Conservation (phyloP, 257 asterid genomes). For the Striga asiatica region DNA sequence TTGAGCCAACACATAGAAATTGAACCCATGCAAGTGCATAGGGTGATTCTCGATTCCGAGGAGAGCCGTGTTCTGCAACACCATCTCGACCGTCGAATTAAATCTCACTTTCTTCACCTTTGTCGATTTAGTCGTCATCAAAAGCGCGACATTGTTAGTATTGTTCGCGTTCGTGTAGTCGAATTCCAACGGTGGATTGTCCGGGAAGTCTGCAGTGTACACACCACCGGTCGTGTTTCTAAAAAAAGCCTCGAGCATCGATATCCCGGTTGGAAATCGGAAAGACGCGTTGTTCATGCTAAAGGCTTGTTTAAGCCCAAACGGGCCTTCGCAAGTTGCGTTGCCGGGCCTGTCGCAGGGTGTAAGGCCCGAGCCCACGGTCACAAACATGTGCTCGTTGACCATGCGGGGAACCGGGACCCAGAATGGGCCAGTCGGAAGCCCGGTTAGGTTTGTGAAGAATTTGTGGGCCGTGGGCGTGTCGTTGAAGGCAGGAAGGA, state of each 20-base stretch:
- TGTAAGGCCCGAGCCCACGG: no score
- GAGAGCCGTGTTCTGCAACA: neutral
- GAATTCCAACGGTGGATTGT: neutral
- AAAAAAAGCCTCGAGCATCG: constrained; percentile 39
- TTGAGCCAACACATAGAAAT: constrained; percentile 34
- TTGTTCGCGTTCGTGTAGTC: constrained; percentile 33
- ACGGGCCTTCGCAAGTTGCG: no score
- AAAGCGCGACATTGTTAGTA: no score
- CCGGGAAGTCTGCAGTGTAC: constrained; percentile 30
- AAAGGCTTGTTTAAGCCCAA: no score
- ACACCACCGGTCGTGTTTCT: constrained; percentile 23
- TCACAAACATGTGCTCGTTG: no score
- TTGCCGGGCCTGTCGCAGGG: no score
- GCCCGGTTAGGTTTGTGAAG: no score
- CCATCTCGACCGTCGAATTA: neutral
- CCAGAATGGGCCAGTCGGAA: no score
- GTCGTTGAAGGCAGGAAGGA: no score
- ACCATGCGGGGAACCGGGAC: no score
- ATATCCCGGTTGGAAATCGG: neutral
- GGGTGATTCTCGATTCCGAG: neutral
- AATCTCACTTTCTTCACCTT: constrained; percentile 21
- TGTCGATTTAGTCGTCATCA: neutral
- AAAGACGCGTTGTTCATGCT: constrained; percentile 33
- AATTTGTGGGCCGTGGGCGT: no score
- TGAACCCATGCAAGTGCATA: constrained; percentile 28